Conservation (phyloP, 2,329 filamentous ascomycete species). For the Ceratocystis smalleyi region DNA sequence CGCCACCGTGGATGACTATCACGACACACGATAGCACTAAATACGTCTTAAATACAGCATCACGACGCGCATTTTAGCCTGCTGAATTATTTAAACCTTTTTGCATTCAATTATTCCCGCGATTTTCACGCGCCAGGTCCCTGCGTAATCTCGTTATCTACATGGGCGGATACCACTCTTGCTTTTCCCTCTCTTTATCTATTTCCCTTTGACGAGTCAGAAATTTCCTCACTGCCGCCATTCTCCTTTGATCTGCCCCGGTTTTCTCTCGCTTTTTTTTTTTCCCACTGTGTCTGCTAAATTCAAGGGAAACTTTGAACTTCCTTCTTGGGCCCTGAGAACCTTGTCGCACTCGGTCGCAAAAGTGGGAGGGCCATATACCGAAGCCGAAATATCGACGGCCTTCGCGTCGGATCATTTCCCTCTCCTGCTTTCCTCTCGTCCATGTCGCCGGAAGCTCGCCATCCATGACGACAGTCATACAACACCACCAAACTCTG, state of each 20-base stretch:
- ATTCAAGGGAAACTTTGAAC: constrained; percentile 2
- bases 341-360: constrained; percentile 6
- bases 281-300: background rate
- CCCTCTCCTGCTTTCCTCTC: background rate
- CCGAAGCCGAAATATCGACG: constrained; percentile 10
- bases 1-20: constrained; percentile 2
- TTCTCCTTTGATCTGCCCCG: background rate
- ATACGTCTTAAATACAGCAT: background rate
- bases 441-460: constrained; percentile 18
- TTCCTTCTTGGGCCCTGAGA: background rate
- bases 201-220: background rate
- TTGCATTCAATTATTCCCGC: constrained; percentile 11
- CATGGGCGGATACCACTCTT: constrained; percentile 10
- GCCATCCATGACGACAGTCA: constrained; percentile 56
- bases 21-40: background rate
- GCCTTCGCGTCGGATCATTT: constrained; percentile 2
- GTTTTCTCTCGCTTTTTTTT: background rate
- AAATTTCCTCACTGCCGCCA: background rate
- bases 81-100: background rate
- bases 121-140: constrained; percentile 14
- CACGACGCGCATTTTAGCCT: constrained; percentile 9
- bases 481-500: constrained; percentile 47
- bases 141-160: constrained; percentile 4
- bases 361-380: background rate
- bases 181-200: background rate